A percentile compares a stretch with the other conserved stretches of the same genome.
These are phyloP conservation scores for Trifolium repens DNA, from an alignment of 306 rosid genomes.

Conservation along the genomic window DNA sequence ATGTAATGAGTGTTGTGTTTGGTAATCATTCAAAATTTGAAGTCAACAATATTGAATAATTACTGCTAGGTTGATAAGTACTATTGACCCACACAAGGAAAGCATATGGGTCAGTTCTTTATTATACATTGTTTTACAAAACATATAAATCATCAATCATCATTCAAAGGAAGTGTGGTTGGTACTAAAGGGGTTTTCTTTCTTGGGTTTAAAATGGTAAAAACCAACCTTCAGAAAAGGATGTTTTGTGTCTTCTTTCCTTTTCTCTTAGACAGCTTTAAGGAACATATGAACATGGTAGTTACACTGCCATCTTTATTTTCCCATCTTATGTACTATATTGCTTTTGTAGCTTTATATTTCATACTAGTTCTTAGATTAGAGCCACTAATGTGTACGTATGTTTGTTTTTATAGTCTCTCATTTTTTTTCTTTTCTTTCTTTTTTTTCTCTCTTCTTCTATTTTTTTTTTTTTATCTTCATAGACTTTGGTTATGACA, in stretches of 20 bases:
- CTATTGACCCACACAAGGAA: conserved; percentile 56
- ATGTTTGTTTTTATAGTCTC: too few relatives aligned
- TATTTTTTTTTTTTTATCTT: too few relatives aligned
- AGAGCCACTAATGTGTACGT: too few relatives aligned
- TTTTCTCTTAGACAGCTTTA: conserved; percentile 51
- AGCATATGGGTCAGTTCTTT: conserved; percentile 48
- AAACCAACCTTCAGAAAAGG: conserved; percentile 62
- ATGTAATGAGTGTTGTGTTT: conserved; percentile 36
- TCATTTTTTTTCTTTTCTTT: too few relatives aligned
- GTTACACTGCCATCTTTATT: conserved; percentile 64
- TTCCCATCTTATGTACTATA: conserved; percentile 57
- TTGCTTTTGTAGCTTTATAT: conserved; percentile 44
- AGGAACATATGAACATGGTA: conserved; percentile 67
- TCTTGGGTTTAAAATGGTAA: conserved; percentile 56
- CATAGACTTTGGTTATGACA: not conserved
- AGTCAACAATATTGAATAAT: conserved; percentile 45
- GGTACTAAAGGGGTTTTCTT: conserved; percentile 52
- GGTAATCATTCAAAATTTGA: conserved; percentile 41
- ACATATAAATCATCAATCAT: conserved; percentile 45
- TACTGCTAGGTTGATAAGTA: conserved; percentile 44
- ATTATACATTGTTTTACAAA: conserved; percentile 37
- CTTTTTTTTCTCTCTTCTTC: too few relatives aligned
- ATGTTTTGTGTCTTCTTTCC: conserved; percentile 51
- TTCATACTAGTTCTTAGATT: too few relatives aligned
- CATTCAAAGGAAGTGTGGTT: conserved; percentile 51